Evolutionary conservation across 2,329 filamentous ascomycete genomes (phyloP).

Genomic region (Talaromyces sp.): DNA sequence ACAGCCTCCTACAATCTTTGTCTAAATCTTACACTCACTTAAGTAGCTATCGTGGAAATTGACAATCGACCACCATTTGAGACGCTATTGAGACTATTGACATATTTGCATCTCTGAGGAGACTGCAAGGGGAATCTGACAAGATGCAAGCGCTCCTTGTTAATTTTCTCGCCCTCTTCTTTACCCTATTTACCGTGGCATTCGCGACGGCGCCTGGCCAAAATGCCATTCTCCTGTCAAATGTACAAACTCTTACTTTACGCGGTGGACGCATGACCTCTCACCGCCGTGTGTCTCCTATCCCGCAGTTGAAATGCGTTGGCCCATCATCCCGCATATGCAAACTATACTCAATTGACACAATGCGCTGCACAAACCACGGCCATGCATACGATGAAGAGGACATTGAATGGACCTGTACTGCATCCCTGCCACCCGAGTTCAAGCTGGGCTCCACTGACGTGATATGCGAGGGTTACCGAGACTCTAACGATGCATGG

Average conservation of each 20-base stretch:
- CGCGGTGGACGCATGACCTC: constrained; percentile 63
- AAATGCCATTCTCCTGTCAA: constrained; percentile 56
- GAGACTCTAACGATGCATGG: constrained; percentile 68
- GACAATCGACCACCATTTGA: neutral
- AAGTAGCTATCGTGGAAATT: neutral
- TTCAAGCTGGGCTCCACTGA: constrained; percentile 79
- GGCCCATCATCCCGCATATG: constrained; percentile 59
- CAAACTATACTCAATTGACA: constrained; percentile 66
- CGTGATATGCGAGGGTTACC: constrained; percentile 88
- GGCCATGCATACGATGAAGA: constrained; percentile 72
- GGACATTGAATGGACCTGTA: constrained; percentile 89
- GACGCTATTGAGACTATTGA: neutral
- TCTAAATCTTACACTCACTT: neutral
- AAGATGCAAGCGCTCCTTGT: neutral
- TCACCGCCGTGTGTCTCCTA: constrained; percentile 67
- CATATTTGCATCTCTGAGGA: neutral
- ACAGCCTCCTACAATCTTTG: too few species aligned
- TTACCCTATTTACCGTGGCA: constrained; percentile 15
- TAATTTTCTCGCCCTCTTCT: constrained; percentile 5
- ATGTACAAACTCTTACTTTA: constrained; percentile 74
- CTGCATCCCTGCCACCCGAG: constrained; percentile 56
- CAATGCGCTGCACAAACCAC: constrained; percentile 85
- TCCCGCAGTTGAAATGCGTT: constrained; percentile 74
- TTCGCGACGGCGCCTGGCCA: constrained; percentile 24
- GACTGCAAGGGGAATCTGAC: neutral